A percentile compares a stretch with the other conserved stretches of the same genome.
These are phyloP conservation scores for Sisymbrium altissimum DNA, from an alignment of 345 rosid genomes.

Conservation along the genomic window DNA sequence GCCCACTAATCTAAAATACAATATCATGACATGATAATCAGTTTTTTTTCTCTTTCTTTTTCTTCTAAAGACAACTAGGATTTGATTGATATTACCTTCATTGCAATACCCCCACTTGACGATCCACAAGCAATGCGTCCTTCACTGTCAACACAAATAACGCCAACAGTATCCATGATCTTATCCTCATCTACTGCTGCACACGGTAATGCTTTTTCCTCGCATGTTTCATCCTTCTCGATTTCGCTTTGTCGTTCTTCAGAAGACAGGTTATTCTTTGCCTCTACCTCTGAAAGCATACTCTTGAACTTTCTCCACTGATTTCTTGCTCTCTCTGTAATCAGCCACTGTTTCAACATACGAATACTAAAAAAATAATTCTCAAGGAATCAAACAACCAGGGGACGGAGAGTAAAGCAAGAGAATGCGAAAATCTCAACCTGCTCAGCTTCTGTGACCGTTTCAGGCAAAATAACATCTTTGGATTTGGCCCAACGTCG, in stretches of 20 bases:
- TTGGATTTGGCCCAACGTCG: slow-evolving; percentile 68
- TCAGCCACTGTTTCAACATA: slow-evolving; percentile 65
- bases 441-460: slow-evolving; percentile 61
- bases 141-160: slow-evolving; percentile 77
- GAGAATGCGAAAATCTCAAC: slow-evolving; percentile 31
- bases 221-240: slow-evolving; percentile 36
- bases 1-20: slow-evolving; percentile 67
- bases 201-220: neutral
- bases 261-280: slow-evolving; percentile 22
- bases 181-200: slow-evolving; percentile 43
- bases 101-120: slow-evolving; percentile 94
- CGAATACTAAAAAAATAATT: neutral
- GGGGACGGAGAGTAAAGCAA: neutral
- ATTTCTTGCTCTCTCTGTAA: slow-evolving; percentile 68
- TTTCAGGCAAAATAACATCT: slow-evolving; percentile 50
- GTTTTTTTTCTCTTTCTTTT: neutral
- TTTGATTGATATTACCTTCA: slow-evolving; percentile 55
- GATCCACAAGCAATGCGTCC: slow-evolving; percentile 85
- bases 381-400: neutral
- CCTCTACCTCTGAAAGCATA: slow-evolving; percentile 60
- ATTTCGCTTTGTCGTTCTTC: slow-evolving; percentile 22
- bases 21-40: neutral
- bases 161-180: slow-evolving; percentile 92
- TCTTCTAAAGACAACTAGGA: neutral
- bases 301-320: slow-evolving; percentile 73